These are phyloP conservation scores for Solanum phureja DNA, from an alignment of 257 asterid genomes.

Conservation along the genomic window DNA sequence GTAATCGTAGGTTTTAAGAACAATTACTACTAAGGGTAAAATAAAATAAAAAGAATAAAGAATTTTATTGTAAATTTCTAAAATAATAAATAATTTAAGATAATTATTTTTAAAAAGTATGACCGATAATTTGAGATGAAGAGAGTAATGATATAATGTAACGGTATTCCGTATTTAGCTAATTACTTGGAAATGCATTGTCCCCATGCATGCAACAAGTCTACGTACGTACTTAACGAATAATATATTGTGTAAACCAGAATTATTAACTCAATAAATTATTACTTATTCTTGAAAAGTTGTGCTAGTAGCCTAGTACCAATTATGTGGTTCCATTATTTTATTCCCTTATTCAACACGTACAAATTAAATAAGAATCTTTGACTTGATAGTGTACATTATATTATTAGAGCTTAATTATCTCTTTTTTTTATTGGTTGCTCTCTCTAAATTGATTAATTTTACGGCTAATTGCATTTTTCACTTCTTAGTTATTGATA, in stretches of 20 bases:
- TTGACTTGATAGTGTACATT: background rate
- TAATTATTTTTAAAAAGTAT: accelerated
- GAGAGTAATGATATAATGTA: background rate
- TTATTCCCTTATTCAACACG: background rate
- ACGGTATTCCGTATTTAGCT: background rate
- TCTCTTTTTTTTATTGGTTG: background rate
- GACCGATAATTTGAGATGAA: too few species aligned
- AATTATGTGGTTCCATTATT: background rate
- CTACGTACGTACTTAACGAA: background rate
- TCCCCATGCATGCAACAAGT: background rate
- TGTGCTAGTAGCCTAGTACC: background rate
- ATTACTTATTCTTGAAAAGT: background rate
- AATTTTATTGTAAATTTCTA: too few species aligned
- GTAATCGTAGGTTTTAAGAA: background rate
- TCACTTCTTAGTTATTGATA: background rate
- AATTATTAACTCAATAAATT: background rate
- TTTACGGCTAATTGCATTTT: background rate
- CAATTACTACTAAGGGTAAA: background rate
- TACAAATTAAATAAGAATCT: background rate
- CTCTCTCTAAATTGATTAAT: background rate
- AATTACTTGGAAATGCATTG: background rate
- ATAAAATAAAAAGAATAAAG: too few species aligned
- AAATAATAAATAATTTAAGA: too few species aligned
- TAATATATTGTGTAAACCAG: background rate
- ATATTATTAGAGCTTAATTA: background rate